Base-by-base conservation (phyloP, 1,284 basidiomycete genomes). In the Trichosporon asahii region DNA sequence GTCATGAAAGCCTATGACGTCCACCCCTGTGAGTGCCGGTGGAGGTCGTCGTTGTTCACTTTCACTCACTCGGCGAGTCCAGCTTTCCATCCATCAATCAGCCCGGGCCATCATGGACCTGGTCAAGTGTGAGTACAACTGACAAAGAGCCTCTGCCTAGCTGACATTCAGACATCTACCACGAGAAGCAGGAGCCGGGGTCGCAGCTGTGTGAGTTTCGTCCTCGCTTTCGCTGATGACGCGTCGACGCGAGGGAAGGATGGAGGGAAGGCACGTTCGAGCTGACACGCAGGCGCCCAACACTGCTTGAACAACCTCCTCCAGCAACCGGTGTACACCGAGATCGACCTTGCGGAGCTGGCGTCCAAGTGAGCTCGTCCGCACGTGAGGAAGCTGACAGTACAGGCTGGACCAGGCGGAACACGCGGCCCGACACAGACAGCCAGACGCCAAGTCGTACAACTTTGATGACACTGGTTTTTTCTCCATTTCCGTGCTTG, bases 391-490 rank as follows among this genome's bases (percentile, higher is more conserved):
- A 63, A 11, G 35, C 65, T 69, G 68, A 64, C 67, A 18, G 3
- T 29, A 25, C 66, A 80, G 82, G n/a, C 85, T 86, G n/a, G 84
- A 86, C 70, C 82, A 85, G 53, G 85, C 83, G 8, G 82, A 84
- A 69, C 83, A 83, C 57, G 82, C 80, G 9, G 74, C 76, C 3
- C 73, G 82, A 12, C 75, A 77, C n/a, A 21, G 77, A 68, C 68
- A 79, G 68, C 68, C 80, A 65, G 83, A 83, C 3, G 76, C 78
- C 63, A 78, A 92, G 88, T 84, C 83, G 78, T 88, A 87, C 66
- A 95, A 96, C 79, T 93, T 94, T 90, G 93, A 95, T 76, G 93
- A 95, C 79, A 92, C 92, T 89, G 93, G 93, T 0, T 95, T 92
- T 82, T 95, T 95, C 83, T 94, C 93, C 3, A 78, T 79, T 29